A percentile compares a stretch with the other conserved stretches of the same genome.
phyloP scores from a whole-genome alignment of 345 rosid genomes.

The Eucalyptus microcorys region DNA sequence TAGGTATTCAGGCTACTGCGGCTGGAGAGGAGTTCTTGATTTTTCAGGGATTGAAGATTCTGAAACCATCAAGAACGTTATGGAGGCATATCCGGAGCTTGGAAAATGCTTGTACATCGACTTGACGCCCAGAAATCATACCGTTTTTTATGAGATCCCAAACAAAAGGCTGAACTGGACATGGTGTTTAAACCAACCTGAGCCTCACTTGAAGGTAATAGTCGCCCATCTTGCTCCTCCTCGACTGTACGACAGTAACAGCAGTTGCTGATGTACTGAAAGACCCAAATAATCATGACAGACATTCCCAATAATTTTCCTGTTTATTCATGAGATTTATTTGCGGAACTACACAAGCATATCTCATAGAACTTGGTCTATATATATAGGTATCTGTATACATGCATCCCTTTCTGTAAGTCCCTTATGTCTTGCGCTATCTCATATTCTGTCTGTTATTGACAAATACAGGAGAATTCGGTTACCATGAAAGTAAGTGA shows the following conservation, averaged over 20 bases:
- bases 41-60: conserved; percentile 40
- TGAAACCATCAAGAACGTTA: conserved; percentile 20
- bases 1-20: conserved; percentile 76
- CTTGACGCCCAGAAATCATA: conserved; percentile 25
- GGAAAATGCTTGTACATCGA: conserved; percentile 60
- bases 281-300: neutral
- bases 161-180: conserved; percentile 56
- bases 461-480: conserved; percentile 31
- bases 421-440: neutral
- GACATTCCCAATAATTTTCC: neutral
- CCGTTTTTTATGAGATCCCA: conserved; percentile 41
- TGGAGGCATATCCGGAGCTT: conserved; percentile 37
- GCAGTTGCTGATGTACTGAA: neutral
- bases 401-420: too few species aligned
- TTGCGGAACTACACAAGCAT: neutral
- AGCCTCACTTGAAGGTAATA: conserved; percentile 48
- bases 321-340: neutral
- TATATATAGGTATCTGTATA: neutral
- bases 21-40: conserved; percentile 70
- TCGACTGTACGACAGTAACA: neutral
- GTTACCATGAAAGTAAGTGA: conserved; percentile 40
- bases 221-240: neutral
- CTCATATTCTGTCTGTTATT: neutral
- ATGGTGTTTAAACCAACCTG: conserved; percentile 60
- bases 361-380: neutral